Base-by-base conservation (phyloP, 495 filamentous ascomycete genomes). In the Podospora australis region DNA sequence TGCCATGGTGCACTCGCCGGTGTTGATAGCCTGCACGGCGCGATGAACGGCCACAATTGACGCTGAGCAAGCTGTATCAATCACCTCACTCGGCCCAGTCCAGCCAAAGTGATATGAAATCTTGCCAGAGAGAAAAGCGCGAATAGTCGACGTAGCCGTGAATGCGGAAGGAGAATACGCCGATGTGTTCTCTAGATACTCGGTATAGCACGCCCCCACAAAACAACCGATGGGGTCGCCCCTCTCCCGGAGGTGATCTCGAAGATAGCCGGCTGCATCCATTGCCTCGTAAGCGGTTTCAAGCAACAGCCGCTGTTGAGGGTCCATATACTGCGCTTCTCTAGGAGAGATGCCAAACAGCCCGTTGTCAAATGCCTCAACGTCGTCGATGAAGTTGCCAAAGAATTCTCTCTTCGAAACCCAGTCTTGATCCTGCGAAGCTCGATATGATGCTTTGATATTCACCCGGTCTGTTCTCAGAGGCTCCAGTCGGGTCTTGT, bases 61-160 rank as follows among this genome's bases (percentile, higher is more conserved):
- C 1, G 72, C 69, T 0, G 71, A 77, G 49, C 79, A 81, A 2
- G 75, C 78, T 1, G 78, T 79, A 43, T 73, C 73, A 23, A 79
- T 57, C 17, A 40, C 34, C 16, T 50, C 59, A 13, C 58, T 63
- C 6, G 70, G 69, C 0, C 71, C 71, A 6, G 54, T 56, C 7
- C 67, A 68, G 34, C 70, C 65, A 52, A 72, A 78, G 48, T 59
- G 64, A 50, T 75, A 73, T 0, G 72, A 77, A 2, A 80, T 44
- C 0, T 75, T 63, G 36, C 78, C 75, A 0, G 72, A 64, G 4
- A 77, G 14, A 9, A 79, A 53, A 11, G 49, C 39, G 2, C 48
- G 46, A 3, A 46, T 38, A 0, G 44, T 48, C 3, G 66, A 66
- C 0, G 65, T 67, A 1, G 55, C 54, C 6, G 54, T 30, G 42